Base-by-base conservation (phyloP, 139 green algal species). In the Chlamydomonas sp. region DNA sequence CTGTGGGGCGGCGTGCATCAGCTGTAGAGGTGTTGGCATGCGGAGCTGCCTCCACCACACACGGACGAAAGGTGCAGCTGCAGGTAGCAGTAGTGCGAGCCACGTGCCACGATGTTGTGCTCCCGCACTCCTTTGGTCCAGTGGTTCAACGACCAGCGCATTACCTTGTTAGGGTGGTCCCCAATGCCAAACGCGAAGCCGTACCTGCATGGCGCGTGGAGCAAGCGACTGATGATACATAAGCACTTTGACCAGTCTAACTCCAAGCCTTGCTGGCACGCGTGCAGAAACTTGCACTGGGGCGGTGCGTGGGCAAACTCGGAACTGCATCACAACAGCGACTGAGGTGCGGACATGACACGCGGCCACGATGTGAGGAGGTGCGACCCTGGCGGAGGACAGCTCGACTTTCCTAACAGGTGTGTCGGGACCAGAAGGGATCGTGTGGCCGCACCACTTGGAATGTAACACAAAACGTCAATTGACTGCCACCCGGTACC, bases 161-260 rank as follows among this genome's bases (percentile, higher is more conserved):
- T 91, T 77, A 91, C 89, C 49, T 83, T 90, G 63, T 68, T 62
- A 8, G 9, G n/a, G 17, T 57, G 59, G 2, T 63, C 10, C n/a
- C 16, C 62, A 62, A 81, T 31, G 2, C 86, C 86, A 68, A 83
- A 86, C 49, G 86, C 86, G 63, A 90, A 83, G 63, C 63, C 86
- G 20, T 87, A 83, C 5, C 86, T 90, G 86, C 63, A 7, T 78
- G 20, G 10, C 9, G 10, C 9, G 10, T 14, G 66, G 10, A 71
- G 10, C 66, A 71, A 71, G 66, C 66, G 12, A 14, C 66, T 18
- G 66, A 14, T 71, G 10, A 10, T 18, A 14, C 10, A 71, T 10
- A 10, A 18, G 10, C 10, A 10, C 66, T 71, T 10, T 10, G 66
- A 14, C 31, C 31, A 49, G 31, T 49, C 31, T 49, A 49, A 49